phyloP scores from a whole-genome alignment of 306 rosid genomes.

The Quercus robur region DNA sequence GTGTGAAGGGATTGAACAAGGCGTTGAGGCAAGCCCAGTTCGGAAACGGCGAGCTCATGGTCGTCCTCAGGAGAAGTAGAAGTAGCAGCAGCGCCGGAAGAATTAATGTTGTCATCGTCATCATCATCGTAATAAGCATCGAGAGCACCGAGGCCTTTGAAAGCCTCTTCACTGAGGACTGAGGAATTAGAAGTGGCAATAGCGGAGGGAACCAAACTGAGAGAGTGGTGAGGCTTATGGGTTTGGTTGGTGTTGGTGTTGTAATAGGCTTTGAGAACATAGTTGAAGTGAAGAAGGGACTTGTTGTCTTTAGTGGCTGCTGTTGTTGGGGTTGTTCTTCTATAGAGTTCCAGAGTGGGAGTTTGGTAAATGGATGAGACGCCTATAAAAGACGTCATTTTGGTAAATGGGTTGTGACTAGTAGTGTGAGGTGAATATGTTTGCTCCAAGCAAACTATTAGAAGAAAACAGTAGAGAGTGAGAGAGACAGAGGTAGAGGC shows the following conservation, averaged over 20 bases:
- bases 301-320: slow-evolving; percentile 46
- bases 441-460: background rate
- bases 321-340: slow-evolving; percentile 23
- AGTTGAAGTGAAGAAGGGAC: slow-evolving; percentile 36
- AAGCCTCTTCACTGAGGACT: slow-evolving; percentile 90
- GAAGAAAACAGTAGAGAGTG: background rate
- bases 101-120: slow-evolving; percentile 18
- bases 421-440: background rate
- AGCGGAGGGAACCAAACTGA: slow-evolving; percentile 51
- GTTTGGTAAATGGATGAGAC: slow-evolving; percentile 62
- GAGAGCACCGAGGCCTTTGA: slow-evolving; percentile 52
- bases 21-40: slow-evolving; percentile 63
- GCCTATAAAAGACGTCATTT: slow-evolving; percentile 68
- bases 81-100: slow-evolving; percentile 2
- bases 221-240: background rate
- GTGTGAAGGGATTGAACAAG: slow-evolving; percentile 56
- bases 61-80: slow-evolving; percentile 16
- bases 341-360: slow-evolving; percentile 44
- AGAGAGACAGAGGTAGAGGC: background rate
- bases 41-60: slow-evolving; percentile 71
- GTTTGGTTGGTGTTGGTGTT: background rate
- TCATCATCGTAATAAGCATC: slow-evolving; percentile 15
- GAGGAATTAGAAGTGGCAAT: slow-evolving; percentile 93
- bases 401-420: background rate
- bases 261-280: slow-evolving; percentile 41